Evolutionary conservation across 2,329 filamentous ascomycete genomes (phyloP), one percentile per base, ranked within the genome.

Genomic region (Claviceps sorghi): DNA sequence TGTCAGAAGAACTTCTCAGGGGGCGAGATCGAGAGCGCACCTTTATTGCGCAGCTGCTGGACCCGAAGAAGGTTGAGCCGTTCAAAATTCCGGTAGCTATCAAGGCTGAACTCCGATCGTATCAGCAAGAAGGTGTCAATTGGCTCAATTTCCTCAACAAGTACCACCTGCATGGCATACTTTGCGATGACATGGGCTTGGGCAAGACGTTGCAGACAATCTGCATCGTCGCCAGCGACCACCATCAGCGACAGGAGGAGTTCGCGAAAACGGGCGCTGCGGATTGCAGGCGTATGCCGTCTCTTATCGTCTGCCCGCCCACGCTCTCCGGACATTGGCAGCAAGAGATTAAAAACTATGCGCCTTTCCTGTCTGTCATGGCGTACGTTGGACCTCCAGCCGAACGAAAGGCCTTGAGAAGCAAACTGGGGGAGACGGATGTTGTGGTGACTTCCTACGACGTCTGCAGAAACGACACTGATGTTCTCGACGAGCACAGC

Each of bases 111-210:
- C 78, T 98, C 50, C 87, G 93, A 57, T 95, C 90, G 0, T 98
- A 98, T 64, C 94, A 98, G 67, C 93, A 98, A 67, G 93, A 98
- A 51, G 93, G 93, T 65, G 91, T 98, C 64, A 98, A 98, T 65
- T 98, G 93, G 93, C 80, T 98, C 50, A 84, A 94, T 53, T 98
- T 98, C 71, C 82, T 98, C 59, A 98, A 98, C 66, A 90, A 90
- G 53, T 98, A 97, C 65, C 91, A 98, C 62, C 80, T 98, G 1
- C 94, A 98, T 61, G 93, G 93, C 48, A 96, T 98, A 67, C 86
- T 98, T 54, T 98, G 93, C 65, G 93, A 98, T 63, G 93, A 98
- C 66, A 98, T 98, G 93, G 93, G 93, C 62, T 84, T 98, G 30
- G 93, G 93, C 49, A 98, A 98, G 72, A 98, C 93, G 1, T 72